Conservation (phyloP, 495 filamentous ascomycete species). For the Lichenothelia convexa region DNA sequence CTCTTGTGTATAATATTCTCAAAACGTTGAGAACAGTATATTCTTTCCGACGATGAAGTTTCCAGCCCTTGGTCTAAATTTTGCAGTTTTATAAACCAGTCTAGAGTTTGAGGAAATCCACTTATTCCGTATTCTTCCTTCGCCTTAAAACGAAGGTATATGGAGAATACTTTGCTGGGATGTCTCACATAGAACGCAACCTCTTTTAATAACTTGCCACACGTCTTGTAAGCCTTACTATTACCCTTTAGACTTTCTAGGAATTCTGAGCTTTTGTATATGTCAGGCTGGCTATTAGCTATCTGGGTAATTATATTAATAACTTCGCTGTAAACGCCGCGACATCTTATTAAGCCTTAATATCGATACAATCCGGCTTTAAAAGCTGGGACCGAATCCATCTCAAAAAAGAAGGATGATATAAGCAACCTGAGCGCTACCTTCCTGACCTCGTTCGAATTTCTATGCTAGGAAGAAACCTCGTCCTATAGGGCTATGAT, state of each 20-base stretch:
- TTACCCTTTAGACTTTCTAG: neutral
- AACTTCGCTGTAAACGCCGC: neutral
- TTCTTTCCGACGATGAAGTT: no score
- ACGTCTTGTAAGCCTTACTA: neutral
- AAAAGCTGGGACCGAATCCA: neutral
- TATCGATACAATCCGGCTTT: neutral
- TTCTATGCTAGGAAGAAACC: neutral
- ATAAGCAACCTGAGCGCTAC: neutral
- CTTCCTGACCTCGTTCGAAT: neutral
- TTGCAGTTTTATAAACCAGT: conserved; percentile 2
- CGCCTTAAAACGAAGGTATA: neutral
- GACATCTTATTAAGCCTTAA: neutral
- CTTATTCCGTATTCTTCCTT: neutral
- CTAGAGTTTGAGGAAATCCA: conserved; percentile 2
- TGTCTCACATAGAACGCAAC: neutral
- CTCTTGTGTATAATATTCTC: no score
- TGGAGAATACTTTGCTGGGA: neutral
- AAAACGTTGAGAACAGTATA: no score
- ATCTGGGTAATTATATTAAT: neutral
- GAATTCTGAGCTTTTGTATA: neutral
- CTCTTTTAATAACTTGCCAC: neutral
- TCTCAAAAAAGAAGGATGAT: conserved; percentile 3
- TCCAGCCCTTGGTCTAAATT: neutral
- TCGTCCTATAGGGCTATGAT: neutral
- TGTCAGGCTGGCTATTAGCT: neutral